phyloP scores from a whole-genome alignment of 257 asterid genomes.

The Paraleonurus japonicus region DNA sequence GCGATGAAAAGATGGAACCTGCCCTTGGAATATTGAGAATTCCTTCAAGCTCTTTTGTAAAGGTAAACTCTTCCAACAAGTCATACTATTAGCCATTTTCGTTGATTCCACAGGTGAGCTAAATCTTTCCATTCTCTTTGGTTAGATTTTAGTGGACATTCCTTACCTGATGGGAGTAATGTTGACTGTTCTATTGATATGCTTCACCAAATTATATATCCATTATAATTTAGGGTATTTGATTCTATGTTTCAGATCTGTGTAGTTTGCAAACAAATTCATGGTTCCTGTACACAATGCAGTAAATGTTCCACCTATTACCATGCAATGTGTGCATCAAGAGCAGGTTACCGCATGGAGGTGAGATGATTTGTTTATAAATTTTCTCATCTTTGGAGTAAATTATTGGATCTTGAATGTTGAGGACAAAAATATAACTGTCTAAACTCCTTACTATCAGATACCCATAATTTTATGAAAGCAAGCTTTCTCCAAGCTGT shows the following conservation, averaged over 20 bases:
- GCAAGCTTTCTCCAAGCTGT: background rate
- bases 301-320: conserved; percentile 90
- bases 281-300: conserved; percentile 98
- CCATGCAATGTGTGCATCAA: conserved; percentile 94
- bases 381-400: conserved; percentile 1
- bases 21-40: conserved; percentile 91
- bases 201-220: conserved; percentile 18
- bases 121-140: conserved; percentile 9
- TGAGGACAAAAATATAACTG: background rate
- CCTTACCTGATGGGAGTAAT: background rate
- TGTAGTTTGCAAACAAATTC: conserved; percentile 98
- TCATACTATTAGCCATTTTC: background rate
- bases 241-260: conserved; percentile 62
- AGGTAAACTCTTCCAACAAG: conserved; percentile 47
- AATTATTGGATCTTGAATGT: conserved; percentile 15
- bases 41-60: conserved; percentile 86
- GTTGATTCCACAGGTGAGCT: background rate
- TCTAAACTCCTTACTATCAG: background rate
- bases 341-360: conserved; percentile 99
- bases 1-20: conserved; percentile 96
- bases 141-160: background rate
- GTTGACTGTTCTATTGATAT: conserved; percentile 5
- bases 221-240: conserved; percentile 11
- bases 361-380: conserved; percentile 40
- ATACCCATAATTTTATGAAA: background rate